phyloP scores from a whole-genome alignment of 176 grass and related monocot genomes.

The Guadua angustifolia region DNA sequence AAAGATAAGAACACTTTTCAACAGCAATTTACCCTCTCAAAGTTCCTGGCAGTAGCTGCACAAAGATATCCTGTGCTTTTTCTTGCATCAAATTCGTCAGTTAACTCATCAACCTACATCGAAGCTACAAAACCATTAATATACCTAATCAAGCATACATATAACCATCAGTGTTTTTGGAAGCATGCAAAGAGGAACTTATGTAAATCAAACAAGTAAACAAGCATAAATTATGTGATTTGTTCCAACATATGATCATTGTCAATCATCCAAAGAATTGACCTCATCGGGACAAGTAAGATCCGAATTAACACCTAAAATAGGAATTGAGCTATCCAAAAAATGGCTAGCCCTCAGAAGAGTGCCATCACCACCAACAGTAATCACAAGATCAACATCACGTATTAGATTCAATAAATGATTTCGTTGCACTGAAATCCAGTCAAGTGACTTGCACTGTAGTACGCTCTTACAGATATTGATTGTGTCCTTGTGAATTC shows the following conservation, averaged over 20 bases:
- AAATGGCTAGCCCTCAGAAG: slow-evolving; percentile 85
- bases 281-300: slow-evolving; percentile 79
- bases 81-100: slow-evolving; percentile 84
- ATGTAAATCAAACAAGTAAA: slow-evolving; percentile 8
- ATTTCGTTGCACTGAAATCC: slow-evolving; percentile 61
- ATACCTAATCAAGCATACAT: slow-evolving; percentile 17
- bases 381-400: slow-evolving; percentile 83
- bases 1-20: slow-evolving; percentile 1
- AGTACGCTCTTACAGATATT: slow-evolving; percentile 66
- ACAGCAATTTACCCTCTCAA: slow-evolving; percentile 68
- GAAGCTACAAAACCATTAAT: slow-evolving; percentile 22
- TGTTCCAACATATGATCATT: slow-evolving; percentile 10
- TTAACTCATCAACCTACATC: slow-evolving; percentile 78
- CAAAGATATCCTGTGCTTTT: slow-evolving; percentile 96
- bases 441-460: slow-evolving; percentile 56
- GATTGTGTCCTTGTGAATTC: slow-evolving; percentile 81
- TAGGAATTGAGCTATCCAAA: slow-evolving; percentile 70
- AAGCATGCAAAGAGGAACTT: slow-evolving; percentile 1
- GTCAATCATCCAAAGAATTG: slow-evolving; percentile 5
- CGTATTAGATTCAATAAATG: slow-evolving; percentile 60
- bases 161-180: slow-evolving; percentile 13
- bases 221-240: background rate
- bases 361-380: slow-evolving; percentile 88
- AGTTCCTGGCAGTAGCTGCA: slow-evolving; percentile 72
- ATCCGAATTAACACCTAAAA: slow-evolving; percentile 94